phyloP scores from a whole-genome alignment of 176 grass and related monocot species.

The maize (Zea mays) region Zm-B73-REFERENCE-NAM-5.0 NC_050104.1:160476001-160476500 shows the following conservation, averaged over 20 bases:
- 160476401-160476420: constrained; percentile 67
- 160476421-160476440: constrained; percentile 77
- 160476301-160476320: neutral
- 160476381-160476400: constrained; percentile 75
- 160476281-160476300: constrained; percentile 82
- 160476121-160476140: constrained; percentile 81
- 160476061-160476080: neutral
- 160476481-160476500: constrained; percentile 88
- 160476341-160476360: constrained; percentile 1
- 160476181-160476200: constrained; percentile 70
- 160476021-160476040: neutral
- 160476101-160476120: constrained; percentile 78
- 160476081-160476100: constrained; percentile 57
- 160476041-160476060: neutral
- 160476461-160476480: constrained; percentile 64
- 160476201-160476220: constrained; percentile 79
- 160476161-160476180: constrained; percentile 80
- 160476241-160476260: constrained; percentile 83
- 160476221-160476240: constrained; percentile 82
- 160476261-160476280: constrained; percentile 94
- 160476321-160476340: neutral
- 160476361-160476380: constrained; percentile 51
- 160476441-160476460: constrained; percentile 71
- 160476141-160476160: constrained; percentile 89
- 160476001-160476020: neutral